Evolutionary conservation across 148 eudicot genomes (phyloP), one percentile per base, ranked within the genome.

Genomic region (Cornus suecica): DNA sequence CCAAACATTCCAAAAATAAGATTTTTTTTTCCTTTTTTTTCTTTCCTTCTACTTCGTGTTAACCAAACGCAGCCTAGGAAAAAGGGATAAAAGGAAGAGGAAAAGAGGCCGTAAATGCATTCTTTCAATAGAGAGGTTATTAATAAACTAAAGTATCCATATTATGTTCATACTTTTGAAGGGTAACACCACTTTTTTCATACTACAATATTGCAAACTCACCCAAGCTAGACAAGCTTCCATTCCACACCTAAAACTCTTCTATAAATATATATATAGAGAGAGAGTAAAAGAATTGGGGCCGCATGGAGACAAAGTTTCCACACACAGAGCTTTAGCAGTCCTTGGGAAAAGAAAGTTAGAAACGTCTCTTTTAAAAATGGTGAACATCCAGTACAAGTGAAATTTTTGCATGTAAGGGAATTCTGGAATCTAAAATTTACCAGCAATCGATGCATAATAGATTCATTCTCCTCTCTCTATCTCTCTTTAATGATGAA

Each of bases 321-420:
- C 89, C 86, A 89, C 90, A 87, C 31, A 75, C 58, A 72, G 79
- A 86, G 77, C 89, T 82, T 88, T 89, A 80, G 84, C 92, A 87
- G 90, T 83, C 83, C 84, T 85, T 81, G 73, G 69, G 69, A 77
- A 77, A 82, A 42, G 67, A 37, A 72, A 79, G 75, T 27, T 42
- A 26, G 70, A 83, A 87, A 80, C 81, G 83, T 80, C 83, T 75
- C 76, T 79, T 87, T 80, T 81, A 79, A 75, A 30, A 81, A 72
- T 77, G 82, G 82, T 83, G 84, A 83, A 68, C 76, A 71, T 79
- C 76, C 80, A 15, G n/a, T 71, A 42, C 75, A 78, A 76, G 75
- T 20, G 77, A 65, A n/a, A n/a, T 79, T 76, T 82, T 70, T 82
- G 70, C 86, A 83, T 87, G 87, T 81, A 89, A 87, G 84, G 83